Evolutionary conservation across 768 basidiomycete genomes (phyloP), one percentile per base, ranked within the genome.

Genomic region (Pholiota conissans): DNA sequence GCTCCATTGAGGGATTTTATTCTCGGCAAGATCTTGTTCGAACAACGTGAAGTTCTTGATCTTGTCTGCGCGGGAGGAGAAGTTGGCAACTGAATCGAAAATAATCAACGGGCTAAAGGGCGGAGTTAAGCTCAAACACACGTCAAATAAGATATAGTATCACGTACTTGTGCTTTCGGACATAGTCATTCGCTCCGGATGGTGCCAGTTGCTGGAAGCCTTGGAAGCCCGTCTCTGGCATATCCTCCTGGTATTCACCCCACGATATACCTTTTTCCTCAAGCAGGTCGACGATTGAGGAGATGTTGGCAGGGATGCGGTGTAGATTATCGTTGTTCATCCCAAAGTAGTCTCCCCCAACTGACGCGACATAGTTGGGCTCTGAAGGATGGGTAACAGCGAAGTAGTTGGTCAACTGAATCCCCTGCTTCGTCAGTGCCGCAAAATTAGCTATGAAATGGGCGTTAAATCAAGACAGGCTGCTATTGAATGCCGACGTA

Each of bases 31-130:
- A 61, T 88, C 87, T 26, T 73, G 69, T 8, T 81, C 79, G 60
- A 87, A 84, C 65, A 86, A 76, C 55, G 86, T 86, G 65, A 85
- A 87, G 67, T 84, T 86, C 30, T 85, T 76, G 50, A 80, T 75
- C 18, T 78, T 76, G 9, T 64, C 60, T 11, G 73, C 69, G 39
- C 85, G 82, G 0, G 67, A 62, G 1, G 75, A 59, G 22, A 76
- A 74, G 28, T 68, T 65, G 3, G 79, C 74, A 28, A 87, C 71
- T 0, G 80, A 81, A 67, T 86, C 76, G 67, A 67, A 83, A 52
- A 85, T 71, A 39, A 81, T 72, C 50, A 78, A 65, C 2, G 83
- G 83, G 63, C 69, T 72, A 45, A 55, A 26, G 11, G 29, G 35
- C 22, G 18, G 14, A 56, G n/a, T 34, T 20, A n/a, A 29, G 28